Evolutionary conservation across 176 grass and related monocot genomes (phyloP).

Genomic region (Zoysia pacifica): DNA sequence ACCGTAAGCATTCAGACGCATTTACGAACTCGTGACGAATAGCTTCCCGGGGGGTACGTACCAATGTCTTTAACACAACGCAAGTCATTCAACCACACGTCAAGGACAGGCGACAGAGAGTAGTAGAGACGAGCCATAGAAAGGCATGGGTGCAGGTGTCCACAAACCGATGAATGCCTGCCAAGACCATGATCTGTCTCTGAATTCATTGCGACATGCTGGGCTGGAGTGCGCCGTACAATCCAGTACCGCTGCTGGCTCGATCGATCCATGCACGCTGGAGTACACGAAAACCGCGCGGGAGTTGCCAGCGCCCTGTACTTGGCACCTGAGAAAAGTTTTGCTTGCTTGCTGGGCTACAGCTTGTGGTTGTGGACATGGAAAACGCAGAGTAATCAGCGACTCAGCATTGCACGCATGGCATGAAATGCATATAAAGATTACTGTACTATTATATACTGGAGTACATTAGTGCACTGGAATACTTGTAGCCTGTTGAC

Average conservation of each 20-base stretch:
- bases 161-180: conserved; percentile 45
- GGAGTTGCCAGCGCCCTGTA: conserved; percentile 26
- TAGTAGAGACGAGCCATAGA: conserved; percentile 25
- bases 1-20: background rate
- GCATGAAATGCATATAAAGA: background rate
- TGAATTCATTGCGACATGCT: conserved; percentile 35
- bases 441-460: too few species aligned
- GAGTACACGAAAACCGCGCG: conserved; percentile 26
- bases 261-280: conserved; percentile 1
- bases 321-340: conserved; percentile 26
- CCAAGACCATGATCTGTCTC: conserved; percentile 29
- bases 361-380: background rate
- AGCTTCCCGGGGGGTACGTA: background rate
- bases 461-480: too few species aligned
- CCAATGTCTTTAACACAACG: background rate
- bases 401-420: conserved; percentile 27
- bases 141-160: background rate
- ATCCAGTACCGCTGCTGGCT: background rate
- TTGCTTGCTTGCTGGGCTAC: background rate
- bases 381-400: conserved; percentile 7
- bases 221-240: background rate
- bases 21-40: background rate
- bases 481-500: background rate
- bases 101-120: conserved; percentile 39
- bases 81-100: conserved; percentile 18